phyloP scores from a whole-genome alignment of 805 yeast species.

The Kluyveromyces nonfermentans region DNA sequence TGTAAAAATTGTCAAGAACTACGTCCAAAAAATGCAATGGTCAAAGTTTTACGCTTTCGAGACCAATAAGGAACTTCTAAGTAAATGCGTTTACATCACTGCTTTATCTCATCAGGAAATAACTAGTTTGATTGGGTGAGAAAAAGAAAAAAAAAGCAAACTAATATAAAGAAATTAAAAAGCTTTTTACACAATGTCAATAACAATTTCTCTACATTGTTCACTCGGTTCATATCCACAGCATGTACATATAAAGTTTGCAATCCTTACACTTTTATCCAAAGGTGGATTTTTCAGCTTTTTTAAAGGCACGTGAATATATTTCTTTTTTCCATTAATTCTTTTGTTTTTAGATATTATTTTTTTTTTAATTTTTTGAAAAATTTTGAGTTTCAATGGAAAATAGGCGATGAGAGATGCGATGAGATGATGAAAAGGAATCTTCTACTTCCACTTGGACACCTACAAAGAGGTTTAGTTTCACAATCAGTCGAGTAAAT shows the following conservation, averaged over 20 bases:
- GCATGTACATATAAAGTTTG: background rate
- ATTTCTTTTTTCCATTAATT: constrained; percentile 3
- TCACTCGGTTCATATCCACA: background rate
- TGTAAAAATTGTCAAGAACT: constrained; percentile 66
- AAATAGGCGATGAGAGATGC: constrained; percentile 17
- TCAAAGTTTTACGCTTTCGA: constrained; percentile 54
- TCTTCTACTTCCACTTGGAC: background rate
- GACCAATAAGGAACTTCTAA: constrained; percentile 53
- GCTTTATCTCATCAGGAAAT: constrained; percentile 67
- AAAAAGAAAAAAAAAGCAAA: background rate
- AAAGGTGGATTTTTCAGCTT: too few relatives aligned
- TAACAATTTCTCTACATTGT: background rate
- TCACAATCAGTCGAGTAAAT: background rate
- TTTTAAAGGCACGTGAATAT: background rate
- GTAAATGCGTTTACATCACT: constrained; percentile 77
- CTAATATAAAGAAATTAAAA: background rate
- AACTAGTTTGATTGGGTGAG: constrained; percentile 14
- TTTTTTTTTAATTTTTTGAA: too few relatives aligned
- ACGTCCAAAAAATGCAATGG: constrained; percentile 81
- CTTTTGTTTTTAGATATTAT: too few relatives aligned
- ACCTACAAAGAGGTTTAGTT: background rate
- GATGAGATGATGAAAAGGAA: constrained; percentile 10
- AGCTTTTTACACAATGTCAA: too few relatives aligned
- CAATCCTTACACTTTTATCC: too few relatives aligned
- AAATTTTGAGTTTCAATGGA: constrained; percentile 7